Evolutionary conservation across 768 basidiomycete species (phyloP).

Genomic region (Daedaleopsis sinensis): DNA sequence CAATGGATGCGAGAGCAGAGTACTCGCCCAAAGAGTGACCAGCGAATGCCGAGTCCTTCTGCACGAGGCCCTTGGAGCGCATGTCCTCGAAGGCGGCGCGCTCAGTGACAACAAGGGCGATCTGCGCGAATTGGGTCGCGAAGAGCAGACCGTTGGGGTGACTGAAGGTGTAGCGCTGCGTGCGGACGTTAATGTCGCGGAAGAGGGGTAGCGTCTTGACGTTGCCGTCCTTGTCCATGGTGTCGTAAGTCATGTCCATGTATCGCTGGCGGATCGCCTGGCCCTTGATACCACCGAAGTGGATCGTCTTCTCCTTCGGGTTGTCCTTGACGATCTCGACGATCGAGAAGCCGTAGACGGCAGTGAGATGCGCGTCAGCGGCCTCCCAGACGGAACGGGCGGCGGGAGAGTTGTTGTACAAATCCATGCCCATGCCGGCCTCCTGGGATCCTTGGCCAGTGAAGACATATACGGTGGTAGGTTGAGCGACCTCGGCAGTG

Average conservation of each 20-base stretch:
- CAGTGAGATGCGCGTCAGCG: slow-evolving; percentile 90
- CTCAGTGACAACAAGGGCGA: slow-evolving; percentile 96
- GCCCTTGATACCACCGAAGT: slow-evolving; percentile 99
- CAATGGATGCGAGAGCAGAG: slow-evolving; percentile 96
- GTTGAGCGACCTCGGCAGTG: slow-evolving; percentile 90
- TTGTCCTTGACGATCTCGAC: slow-evolving; percentile 99
- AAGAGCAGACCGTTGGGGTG: slow-evolving; percentile 94
- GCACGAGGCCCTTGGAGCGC: slow-evolving; percentile 94
- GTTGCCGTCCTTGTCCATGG: slow-evolving; percentile 94
- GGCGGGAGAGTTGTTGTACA: slow-evolving; percentile 90
- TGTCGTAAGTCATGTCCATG: slow-evolving; percentile 99
- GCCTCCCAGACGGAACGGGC: slow-evolving; percentile 98
- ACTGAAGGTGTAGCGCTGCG: slow-evolving; percentile 97
- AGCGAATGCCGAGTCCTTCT: slow-evolving; percentile 90
- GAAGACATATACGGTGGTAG: slow-evolving; percentile 93
- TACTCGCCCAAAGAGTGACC: slow-evolving; percentile 99
- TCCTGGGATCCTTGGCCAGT: slow-evolving; percentile 99
- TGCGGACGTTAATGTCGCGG: slow-evolving; percentile 92
- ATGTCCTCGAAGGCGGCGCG: slow-evolving; percentile 99
- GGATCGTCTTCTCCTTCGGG: slow-evolving; percentile 96
- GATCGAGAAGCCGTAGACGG: slow-evolving; percentile 98
- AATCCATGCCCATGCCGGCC: slow-evolving; percentile 98
- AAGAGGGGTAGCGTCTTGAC: slow-evolving; percentile 97
- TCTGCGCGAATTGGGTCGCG: slow-evolving; percentile 98
- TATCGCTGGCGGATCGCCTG: slow-evolving; percentile 98